A percentile compares a stretch with the other conserved stretches of the same genome.
phyloP scores from a whole-genome alignment of 2,329 filamentous ascomycete genomes.

The Phoma sp. region DNA sequence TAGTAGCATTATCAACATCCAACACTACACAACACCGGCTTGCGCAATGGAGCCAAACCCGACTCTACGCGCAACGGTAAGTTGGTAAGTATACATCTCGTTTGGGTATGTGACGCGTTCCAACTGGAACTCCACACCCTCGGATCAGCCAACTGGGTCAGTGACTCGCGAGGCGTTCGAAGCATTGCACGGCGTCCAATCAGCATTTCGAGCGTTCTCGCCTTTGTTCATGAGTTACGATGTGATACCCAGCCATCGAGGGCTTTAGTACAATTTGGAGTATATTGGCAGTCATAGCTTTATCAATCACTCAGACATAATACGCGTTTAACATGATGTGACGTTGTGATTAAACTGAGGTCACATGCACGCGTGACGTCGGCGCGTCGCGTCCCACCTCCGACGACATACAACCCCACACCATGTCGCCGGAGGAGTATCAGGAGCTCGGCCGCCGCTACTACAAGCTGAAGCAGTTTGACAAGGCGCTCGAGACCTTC shows the following conservation, averaged over 20 bases:
- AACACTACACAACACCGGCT: constrained; percentile 35
- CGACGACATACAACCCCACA: too few species aligned
- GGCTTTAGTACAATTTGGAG: constrained; percentile 16
- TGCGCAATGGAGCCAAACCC: constrained; percentile 49
- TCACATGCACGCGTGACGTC: constrained; percentile 5
- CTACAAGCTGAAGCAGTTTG: constrained; percentile 47
- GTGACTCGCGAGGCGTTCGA: constrained; percentile 21
- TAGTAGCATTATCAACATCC: constrained; percentile 22
- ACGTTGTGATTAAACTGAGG: too few species aligned
- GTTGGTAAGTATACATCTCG: constrained; percentile 53
- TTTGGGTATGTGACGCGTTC: constrained; percentile 51
- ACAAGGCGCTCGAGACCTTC: constrained; percentile 45
- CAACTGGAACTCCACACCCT: constrained; percentile 44
- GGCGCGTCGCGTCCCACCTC: background rate
- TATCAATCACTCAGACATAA: constrained; percentile 14
- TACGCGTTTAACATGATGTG: background rate
- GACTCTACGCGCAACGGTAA: constrained; percentile 53
- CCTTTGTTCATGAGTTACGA: constrained; percentile 20
- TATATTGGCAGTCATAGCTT: constrained; percentile 16
- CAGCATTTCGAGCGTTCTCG: constrained; percentile 20
- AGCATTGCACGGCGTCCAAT: constrained; percentile 21
- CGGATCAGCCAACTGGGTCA: constrained; percentile 28
- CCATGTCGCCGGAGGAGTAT: constrained; percentile 44
- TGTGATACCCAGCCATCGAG: constrained; percentile 19
- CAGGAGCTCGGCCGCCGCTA: constrained; percentile 45